Evolutionary conservation across 306 rosid genomes (phyloP).

Genomic region (Pueraria montana): DNA sequence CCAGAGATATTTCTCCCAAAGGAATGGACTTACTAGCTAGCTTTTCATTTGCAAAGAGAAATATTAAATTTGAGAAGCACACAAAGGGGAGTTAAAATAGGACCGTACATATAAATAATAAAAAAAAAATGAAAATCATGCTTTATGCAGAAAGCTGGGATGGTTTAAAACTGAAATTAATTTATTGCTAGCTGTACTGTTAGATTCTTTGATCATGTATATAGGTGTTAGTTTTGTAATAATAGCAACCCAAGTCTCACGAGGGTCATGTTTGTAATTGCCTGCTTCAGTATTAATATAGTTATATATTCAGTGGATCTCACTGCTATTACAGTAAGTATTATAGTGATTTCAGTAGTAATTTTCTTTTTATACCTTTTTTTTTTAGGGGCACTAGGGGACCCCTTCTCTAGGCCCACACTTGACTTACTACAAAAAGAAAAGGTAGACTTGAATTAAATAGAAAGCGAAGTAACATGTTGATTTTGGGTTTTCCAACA

Average conservation of each 20-base stretch:
- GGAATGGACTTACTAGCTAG: slow-evolving; percentile 79
- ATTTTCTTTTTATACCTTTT: not conserved
- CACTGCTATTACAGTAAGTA: not conserved
- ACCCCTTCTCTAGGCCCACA: not conserved
- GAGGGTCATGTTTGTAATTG: slow-evolving; percentile 1
- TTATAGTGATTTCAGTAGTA: not conserved
- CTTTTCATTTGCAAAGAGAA: not conserved
- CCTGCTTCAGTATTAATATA: not conserved
- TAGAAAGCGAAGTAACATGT: not conserved
- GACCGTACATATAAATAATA: not conserved
- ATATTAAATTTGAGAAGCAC: slow-evolving; percentile 1
- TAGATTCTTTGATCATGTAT: slow-evolving; percentile 10
- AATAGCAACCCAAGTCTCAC: not conserved
- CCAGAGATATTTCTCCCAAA: slow-evolving; percentile 75
- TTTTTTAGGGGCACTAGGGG: not conserved
- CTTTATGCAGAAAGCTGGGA: slow-evolving; percentile 1
- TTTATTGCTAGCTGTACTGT: slow-evolving; percentile 5
- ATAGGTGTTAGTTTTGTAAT: not conserved
- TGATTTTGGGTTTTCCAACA: not conserved
- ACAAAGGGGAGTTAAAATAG: not conserved
- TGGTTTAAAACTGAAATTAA: not conserved
- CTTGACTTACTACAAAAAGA: not conserved
- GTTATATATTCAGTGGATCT: not conserved
- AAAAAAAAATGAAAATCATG: not conserved
- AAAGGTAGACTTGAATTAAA: not conserved